Base-by-base conservation (phyloP, 257 asterid species). In the Knoxia roxburghii region DNA sequence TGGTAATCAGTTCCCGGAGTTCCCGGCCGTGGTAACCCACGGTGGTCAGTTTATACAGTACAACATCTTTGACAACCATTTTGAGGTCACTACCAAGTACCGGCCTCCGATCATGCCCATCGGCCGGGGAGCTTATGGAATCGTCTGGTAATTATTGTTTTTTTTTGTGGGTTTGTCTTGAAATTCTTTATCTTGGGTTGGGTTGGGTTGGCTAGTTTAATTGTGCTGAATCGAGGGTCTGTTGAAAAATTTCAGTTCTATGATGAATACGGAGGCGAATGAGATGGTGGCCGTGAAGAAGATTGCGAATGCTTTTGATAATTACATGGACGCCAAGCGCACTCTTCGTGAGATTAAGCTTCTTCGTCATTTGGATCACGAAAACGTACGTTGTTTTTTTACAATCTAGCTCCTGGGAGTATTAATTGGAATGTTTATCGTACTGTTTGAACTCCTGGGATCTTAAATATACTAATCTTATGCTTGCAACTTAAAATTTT, bases 41-140 rank as follows among this genome's bases (percentile, higher is more conserved):
- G 97, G 92, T 4, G 99, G 96, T 0, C 88, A 79, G 73, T 94
- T 71, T 39, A 70, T 85, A 11, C 95, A 85, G 88, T 88, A 86
- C 67, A 79, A 86, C 52, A 84, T 94, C 35, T 94, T 86, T 61
- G 95, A 93, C 2, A 87, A 84, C 78, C 61, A 72, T 24, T 94
- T 94, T 46, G 96, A 94, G 85, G 76, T 94, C 72, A 88, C 96
- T 21, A 61, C 64, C 52, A 94, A 90, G 82, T 94, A 94, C 66
- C 78, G 91, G 0, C 83, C 96, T 59, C 99, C 99, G 61, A 84
- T 94, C 72, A 85, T 86, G 89, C 96, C 99, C 30, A 84, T 94
- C 67, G 99, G 96, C 52, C 98, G 99, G 48, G 99, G 99, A 18
- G 99, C 99, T 49, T 94, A 94, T 61, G 99, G 99, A 69, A 87